These are phyloP conservation scores for Polychytrium aggregatum DNA, from an alignment of 192 early-diverging fungal species.

Conservation along the genomic window DNA sequence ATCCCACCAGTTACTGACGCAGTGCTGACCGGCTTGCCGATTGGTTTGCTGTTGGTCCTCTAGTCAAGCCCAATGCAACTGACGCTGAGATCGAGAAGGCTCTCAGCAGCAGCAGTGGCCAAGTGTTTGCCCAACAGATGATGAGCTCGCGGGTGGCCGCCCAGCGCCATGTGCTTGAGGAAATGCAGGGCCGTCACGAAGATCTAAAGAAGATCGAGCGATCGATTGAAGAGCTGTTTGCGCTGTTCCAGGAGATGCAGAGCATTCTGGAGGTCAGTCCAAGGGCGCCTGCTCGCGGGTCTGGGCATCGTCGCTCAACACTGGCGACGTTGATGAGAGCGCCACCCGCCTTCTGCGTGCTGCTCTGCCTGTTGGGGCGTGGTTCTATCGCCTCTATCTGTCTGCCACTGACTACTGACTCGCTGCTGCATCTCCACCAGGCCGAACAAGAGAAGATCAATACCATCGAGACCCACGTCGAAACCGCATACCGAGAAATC, in stretches of 20 bases:
- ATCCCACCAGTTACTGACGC: too few species aligned
- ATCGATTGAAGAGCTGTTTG: constrained; percentile 41
- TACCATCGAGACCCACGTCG: constrained; percentile 33
- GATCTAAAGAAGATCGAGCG: constrained; percentile 46
- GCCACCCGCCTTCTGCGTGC: too few species aligned
- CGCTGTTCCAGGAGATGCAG: constrained; percentile 57
- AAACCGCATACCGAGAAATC: constrained; percentile 16
- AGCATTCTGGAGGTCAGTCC: constrained; percentile 30
- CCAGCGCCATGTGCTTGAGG: constrained; percentile 37
- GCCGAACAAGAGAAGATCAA: constrained; percentile 38
- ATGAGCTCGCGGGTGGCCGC: constrained; percentile 35
- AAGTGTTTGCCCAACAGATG: constrained; percentile 48
- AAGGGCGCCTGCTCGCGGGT: background rate
- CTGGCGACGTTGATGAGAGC: too few species aligned
- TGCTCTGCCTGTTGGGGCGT: too few species aligned
- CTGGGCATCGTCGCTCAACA: too few species aligned
- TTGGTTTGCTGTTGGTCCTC: background rate
- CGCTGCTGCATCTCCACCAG: constrained; percentile 5
- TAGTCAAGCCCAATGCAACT: constrained; percentile 48
- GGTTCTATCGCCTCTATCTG: too few species aligned
- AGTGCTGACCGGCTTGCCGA: too few species aligned
- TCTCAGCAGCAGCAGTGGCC: constrained; percentile 28
- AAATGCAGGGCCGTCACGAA: constrained; percentile 51
- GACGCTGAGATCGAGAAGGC: constrained; percentile 43
- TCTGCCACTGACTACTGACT: background rate